Percentiles rank a stretch among this genome's conserved stretches.
phyloP scores from a whole-genome alignment of 164 flowering plant species.

The Santalum album region DNA sequence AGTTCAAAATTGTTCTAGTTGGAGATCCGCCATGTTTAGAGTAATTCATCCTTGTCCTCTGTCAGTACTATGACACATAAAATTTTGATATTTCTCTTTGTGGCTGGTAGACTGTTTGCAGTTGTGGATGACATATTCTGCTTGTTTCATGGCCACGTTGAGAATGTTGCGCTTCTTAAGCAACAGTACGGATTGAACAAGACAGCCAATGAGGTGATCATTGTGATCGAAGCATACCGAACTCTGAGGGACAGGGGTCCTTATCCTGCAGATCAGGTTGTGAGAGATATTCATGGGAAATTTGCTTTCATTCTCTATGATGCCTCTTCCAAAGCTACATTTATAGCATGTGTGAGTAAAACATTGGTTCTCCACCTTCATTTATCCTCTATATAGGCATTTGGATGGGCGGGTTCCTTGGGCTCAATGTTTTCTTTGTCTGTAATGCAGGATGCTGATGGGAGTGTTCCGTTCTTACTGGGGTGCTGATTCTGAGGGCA shows the following conservation, averaged over 20 bases:
- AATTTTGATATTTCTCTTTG: neutral
- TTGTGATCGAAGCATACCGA: constrained; percentile 88
- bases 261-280: constrained; percentile 85
- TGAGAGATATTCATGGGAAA: constrained; percentile 78
- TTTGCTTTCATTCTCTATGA: constrained; percentile 77
- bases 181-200: constrained; percentile 90
- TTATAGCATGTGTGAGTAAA: constrained; percentile 63
- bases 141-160: constrained; percentile 88
- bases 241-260: constrained; percentile 96
- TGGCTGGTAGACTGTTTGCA: constrained; percentile 52
- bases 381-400: neutral
- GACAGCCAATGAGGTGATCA: constrained; percentile 72
- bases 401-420: neutral
- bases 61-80: too few species aligned
- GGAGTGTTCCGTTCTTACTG: constrained; percentile 83
- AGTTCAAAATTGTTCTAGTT: too few species aligned
- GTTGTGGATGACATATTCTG: constrained; percentile 91
- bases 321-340: constrained; percentile 43
- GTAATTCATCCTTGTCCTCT: too few species aligned
- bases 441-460: constrained; percentile 84
- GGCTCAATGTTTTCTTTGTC: neutral
- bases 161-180: constrained; percentile 75
- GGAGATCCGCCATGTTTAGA: too few species aligned
- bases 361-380: neutral
- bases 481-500: constrained; percentile 83